Percentiles rank a stretch among this genome's conserved stretches.
These are phyloP conservation scores for Colletotrichum nymphaeae DNA, from an alignment of 2,329 filamentous ascomycete species.

Conservation along the genomic window DNA sequence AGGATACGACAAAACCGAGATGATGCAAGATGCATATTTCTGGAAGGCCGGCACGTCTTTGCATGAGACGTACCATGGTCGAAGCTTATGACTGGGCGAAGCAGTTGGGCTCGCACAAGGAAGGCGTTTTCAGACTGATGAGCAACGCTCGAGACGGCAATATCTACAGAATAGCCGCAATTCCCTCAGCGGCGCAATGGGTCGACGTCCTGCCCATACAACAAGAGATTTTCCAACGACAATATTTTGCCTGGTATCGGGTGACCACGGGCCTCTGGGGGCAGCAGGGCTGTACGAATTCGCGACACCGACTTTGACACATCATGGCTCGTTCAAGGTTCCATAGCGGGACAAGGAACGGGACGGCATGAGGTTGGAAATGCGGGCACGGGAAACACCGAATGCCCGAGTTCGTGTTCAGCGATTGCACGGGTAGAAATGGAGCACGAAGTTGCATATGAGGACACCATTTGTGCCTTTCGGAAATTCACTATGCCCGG, in stretches of 20 bases:
- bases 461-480: background rate
- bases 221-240: background rate
- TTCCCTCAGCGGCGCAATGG: background rate
- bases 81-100: background rate
- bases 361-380: background rate
- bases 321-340: background rate
- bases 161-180: background rate
- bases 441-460: background rate
- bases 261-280: background rate
- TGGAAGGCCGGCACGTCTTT: background rate
- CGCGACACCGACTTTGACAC: background rate
- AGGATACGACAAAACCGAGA: conserved; percentile 14
- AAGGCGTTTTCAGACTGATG: background rate
- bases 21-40: background rate
- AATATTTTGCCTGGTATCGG: background rate
- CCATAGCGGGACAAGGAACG: background rate
- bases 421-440: background rate
- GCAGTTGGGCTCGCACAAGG: background rate
- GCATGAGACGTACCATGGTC: background rate
- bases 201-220: background rate
- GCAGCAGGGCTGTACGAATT: background rate
- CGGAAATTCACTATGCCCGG: background rate
- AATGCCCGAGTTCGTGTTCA: background rate
- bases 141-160: background rate
- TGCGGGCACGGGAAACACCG: background rate